Evolutionary conservation across 2,329 filamentous ascomycete species (phyloP).

Genomic region (Ophiosphaerella herpotricha): DNA sequence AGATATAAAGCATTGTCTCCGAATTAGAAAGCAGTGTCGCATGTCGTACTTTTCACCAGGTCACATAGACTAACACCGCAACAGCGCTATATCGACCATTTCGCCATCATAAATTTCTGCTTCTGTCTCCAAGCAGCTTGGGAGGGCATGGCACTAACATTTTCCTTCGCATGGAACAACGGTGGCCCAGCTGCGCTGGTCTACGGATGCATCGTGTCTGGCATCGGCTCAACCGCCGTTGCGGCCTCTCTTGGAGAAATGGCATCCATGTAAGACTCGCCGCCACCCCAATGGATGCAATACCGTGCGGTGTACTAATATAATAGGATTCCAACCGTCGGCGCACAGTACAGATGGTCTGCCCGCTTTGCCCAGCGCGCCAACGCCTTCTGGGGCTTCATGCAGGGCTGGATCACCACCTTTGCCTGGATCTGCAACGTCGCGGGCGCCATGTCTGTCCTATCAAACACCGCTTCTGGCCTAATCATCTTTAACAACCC

Average conservation of each 20-base stretch:
- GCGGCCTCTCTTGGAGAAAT: slow-evolving; percentile 22
- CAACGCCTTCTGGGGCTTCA: slow-evolving; percentile 25
- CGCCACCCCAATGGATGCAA: too few relatives aligned
- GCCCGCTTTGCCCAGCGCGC: slow-evolving; percentile 16
- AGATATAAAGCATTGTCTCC: too few relatives aligned
- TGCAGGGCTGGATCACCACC: slow-evolving; percentile 44
- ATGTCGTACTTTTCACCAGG: too few relatives aligned
- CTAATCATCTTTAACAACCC: slow-evolving; percentile 41
- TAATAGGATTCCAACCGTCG: slow-evolving; percentile 14
- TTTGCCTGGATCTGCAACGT: slow-evolving; percentile 40
- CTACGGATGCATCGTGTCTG: slow-evolving; percentile 22
- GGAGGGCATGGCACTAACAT: slow-evolving; percentile 15
- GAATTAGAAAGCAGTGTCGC: too few relatives aligned
- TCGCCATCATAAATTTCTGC: slow-evolving; percentile 16
- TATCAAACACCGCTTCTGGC: slow-evolving; percentile 15
- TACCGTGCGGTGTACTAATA: too few relatives aligned
- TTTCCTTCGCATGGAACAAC: slow-evolving; percentile 17
- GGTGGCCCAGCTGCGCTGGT: slow-evolving; percentile 25
- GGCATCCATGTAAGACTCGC: background rate
- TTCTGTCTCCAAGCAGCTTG: slow-evolving; percentile 16
- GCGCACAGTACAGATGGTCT: slow-evolving; percentile 30
- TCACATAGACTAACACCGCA: too few relatives aligned
- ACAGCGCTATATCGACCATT: slow-evolving; percentile 21
- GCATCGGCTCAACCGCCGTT: slow-evolving; percentile 26
- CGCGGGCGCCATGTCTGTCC: slow-evolving; percentile 19